Base-by-base conservation (phyloP, 345 rosid species). In the Ricinus communis region DNA sequence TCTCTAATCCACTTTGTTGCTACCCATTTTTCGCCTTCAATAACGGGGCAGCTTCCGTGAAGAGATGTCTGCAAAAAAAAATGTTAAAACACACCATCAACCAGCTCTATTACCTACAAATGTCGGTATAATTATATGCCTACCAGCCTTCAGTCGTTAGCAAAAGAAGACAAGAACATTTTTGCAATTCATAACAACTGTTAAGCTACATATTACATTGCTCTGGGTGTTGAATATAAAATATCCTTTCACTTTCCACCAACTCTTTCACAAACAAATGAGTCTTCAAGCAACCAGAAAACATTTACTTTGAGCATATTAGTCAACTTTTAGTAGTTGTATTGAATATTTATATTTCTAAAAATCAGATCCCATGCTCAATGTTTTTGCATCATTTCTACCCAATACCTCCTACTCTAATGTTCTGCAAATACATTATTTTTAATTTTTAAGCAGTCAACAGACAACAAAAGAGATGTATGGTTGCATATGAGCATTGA, bases 1-100 rank as follows among this genome's bases (percentile, higher is more conserved):
- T 73, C 77, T 78, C 81, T 57, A 38, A 77, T 73, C 81, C 81
- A 77, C 70, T 77, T 73, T 5, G 81, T 77, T 21, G 81, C 81
- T 56, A 77, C 81, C 81, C 81, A 77, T 68, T 77, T 77, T 74
- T 69, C 62, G 21, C 77, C 81, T 31, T 62, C 59, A 16, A 73
- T 69, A 1, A 77, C 81, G 1, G 81, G 77, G 28, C 81, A 77
- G 68, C 81, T 77, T 56, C 81, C 81, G 10, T 77, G 81, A 40
- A 73, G 81, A n/a, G 81, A 77, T 21, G 70, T 63, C 77, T 77
- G 81, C 57, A 46, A 25, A 63, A 62, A 22, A 43, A 22, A 1
- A n/a, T n/a, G n/a, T 11, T 6, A 4, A 24, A 38, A 38, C 43
- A 38, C 43, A 38, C n/a, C n/a, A n/a, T 4, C 43, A 9, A 38